Conservation (phyloP, 1,284 basidiomycete genomes). For the Meripilus lineatus region DNA sequence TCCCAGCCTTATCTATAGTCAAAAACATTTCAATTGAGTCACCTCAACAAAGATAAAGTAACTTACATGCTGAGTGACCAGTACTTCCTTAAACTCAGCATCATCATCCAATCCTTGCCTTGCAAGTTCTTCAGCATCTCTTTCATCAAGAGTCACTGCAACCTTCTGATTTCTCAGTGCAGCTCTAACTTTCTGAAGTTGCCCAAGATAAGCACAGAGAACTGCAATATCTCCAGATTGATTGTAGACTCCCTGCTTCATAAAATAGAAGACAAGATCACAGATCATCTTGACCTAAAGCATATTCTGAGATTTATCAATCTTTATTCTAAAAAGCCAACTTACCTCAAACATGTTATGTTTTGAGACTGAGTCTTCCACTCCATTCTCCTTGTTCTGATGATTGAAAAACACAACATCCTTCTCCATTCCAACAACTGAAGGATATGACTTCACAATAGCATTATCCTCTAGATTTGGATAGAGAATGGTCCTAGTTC, state of each 20-base stretch:
- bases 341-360: conserved; percentile 61
- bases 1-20: conserved; percentile 50
- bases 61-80: conserved; percentile 37
- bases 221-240: conserved; percentile 60
- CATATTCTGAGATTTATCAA: neutral
- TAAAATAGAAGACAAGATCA: conserved; percentile 64
- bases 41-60: neutral
- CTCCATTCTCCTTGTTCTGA: conserved; percentile 43
- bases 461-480: conserved; percentile 50
- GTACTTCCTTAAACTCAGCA: conserved; percentile 25
- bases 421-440: conserved; percentile 50
- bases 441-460: conserved; percentile 40
- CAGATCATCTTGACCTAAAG: conserved; percentile 59
- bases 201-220: conserved; percentile 69
- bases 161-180: conserved; percentile 49
- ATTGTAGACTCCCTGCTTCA: conserved; percentile 35
- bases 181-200: conserved; percentile 39
- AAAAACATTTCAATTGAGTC: neutral
- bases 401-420: conserved; percentile 59
- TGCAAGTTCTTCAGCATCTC: conserved; percentile 52
- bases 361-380: conserved; percentile 54
- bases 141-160: conserved; percentile 59
- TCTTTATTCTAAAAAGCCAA: neutral
- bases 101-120: conserved; percentile 35
- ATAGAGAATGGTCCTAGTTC: conserved; percentile 49